Percentiles rank a stretch among this genome's conserved stretches.
Conservation (phyloP, 768 basidiomycete species). For the Rhodotorula taiwanensis region DNA sequence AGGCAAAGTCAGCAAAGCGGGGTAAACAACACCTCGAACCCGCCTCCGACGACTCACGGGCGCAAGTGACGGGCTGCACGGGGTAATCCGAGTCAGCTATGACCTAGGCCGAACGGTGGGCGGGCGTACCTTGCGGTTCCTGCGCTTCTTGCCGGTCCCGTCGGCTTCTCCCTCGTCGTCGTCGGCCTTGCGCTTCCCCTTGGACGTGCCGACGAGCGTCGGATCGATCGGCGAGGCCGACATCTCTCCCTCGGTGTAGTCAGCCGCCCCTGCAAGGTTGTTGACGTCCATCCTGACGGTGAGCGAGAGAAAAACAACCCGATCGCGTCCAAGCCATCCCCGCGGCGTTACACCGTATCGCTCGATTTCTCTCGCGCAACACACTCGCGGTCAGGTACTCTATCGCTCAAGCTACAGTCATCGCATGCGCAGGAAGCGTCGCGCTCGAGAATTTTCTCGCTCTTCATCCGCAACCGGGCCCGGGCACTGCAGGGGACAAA, state of each 20-base stretch:
- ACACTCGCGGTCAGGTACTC: no score
- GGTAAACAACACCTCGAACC: no score
- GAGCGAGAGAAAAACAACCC: no score
- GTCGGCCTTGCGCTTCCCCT: neutral
- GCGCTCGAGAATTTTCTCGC: no score
- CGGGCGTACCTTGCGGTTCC: slow-evolving; percentile 2
- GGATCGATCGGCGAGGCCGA: neutral
- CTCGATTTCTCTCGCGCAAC: no score
- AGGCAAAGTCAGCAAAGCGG: neutral
- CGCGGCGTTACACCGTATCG: no score
- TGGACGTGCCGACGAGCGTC: neutral
- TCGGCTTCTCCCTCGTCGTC: slow-evolving; percentile 3
- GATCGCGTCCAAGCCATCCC: no score
- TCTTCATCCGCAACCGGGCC: no score
- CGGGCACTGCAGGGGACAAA: no score
- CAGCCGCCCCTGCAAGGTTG: neutral
- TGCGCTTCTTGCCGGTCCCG: slow-evolving; percentile 7
- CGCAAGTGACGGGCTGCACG: slow-evolving; percentile 26
- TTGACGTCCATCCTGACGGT: no score
- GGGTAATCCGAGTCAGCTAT: neutral
- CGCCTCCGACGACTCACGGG: neutral
- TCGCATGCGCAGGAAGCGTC: no score
- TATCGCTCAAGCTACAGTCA: no score
- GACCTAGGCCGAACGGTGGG: neutral
- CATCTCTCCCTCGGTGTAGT: neutral